Percentiles rank a stretch among this genome's conserved stretches.
Evolutionary conservation across 768 basidiomycete genomes (phyloP).

Genomic region (Favolaschia claudopus): DNA sequence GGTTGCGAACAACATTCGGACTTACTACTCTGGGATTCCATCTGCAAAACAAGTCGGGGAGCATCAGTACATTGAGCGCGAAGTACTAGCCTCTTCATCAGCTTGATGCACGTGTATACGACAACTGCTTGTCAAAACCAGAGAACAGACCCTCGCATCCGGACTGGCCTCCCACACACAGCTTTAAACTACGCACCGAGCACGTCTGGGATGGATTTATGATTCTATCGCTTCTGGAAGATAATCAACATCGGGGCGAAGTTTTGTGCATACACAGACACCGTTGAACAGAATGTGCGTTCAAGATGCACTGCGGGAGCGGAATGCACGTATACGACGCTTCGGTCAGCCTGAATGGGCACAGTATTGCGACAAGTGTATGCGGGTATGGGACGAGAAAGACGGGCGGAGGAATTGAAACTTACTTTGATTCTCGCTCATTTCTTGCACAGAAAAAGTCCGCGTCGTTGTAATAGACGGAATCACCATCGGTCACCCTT

Average conservation of each 20-base stretch:
- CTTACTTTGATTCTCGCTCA: not conserved
- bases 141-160: slow-evolving; percentile 5
- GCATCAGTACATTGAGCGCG: slow-evolving; percentile 33
- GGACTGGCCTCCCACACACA: slow-evolving; percentile 25
- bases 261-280: slow-evolving; percentile 31
- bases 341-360: not conserved
- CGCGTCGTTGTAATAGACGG: slow-evolving; percentile 21
- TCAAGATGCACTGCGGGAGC: slow-evolving; percentile 4
- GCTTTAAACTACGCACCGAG: slow-evolving; percentile 29
- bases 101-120: slow-evolving; percentile 23
- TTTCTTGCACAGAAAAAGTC: not conserved
- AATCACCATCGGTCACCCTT: slow-evolving; percentile 26
- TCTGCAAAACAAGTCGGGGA: slow-evolving; percentile 31
- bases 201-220: slow-evolving; percentile 42
- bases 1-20: slow-evolving; percentile 18
- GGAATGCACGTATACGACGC: not conserved
- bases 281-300: slow-evolving; percentile 34
- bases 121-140: slow-evolving; percentile 17
- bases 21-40: slow-evolving; percentile 30
- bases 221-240: slow-evolving; percentile 34
- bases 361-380: not conserved
- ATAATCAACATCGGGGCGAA: slow-evolving; percentile 8
- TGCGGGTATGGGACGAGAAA: slow-evolving; percentile 1
- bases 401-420: no score
- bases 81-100: slow-evolving; percentile 25